Evolutionary conservation across 371 early-diverging fungal species (phyloP), one percentile per base, ranked within the genome.

Genomic region (Blyttiomyces sp.): DNA sequence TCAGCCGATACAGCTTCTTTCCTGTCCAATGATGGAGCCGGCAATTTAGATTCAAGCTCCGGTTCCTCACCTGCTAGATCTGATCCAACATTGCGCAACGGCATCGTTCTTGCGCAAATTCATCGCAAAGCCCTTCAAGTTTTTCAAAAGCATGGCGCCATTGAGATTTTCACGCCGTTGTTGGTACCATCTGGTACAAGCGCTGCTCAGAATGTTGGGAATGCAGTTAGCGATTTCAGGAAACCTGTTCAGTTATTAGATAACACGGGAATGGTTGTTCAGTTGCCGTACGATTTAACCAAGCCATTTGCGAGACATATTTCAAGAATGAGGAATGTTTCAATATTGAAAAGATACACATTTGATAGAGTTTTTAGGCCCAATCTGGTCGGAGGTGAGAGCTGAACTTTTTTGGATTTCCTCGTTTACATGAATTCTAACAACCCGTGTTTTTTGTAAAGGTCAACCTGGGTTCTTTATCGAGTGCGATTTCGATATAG

Each of bases 401-500:
- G n/a, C n/a, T n/a, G 32, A 16, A 27, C 51, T 33, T 57, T 54
- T 0, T n/a, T n/a, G n/a, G n/a, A n/a, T n/a, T n/a, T 36, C 54
- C 19, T n/a, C 19, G 13, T 34, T 30, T 19, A 34, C 13, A 24
- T 24, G 32, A 13, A 30, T 56, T 35, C 61, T 56, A 0, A 21
- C 68, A 57, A 77, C n/a, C 86, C 87, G 64, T 87, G 84, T 36
- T 76, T 78, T 21, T 82, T 31, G 77, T 16, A 87, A 86, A 16
- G 90, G 92, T 2, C 95, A 94, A 66, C 95, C 95, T 0, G 77
- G 86, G 50, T 74, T 82, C 3, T 84, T 88, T 0, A 64, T 84
- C 33, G 93, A 92, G 63, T 93, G 87, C 30, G 92, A 93, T 57
- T 95, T 96, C 76, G 97, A 96, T 61, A 90, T 94, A 33, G 88